phyloP scores from a whole-genome alignment of 768 basidiomycete species.

The Leccinum longicurvipes region DNA sequence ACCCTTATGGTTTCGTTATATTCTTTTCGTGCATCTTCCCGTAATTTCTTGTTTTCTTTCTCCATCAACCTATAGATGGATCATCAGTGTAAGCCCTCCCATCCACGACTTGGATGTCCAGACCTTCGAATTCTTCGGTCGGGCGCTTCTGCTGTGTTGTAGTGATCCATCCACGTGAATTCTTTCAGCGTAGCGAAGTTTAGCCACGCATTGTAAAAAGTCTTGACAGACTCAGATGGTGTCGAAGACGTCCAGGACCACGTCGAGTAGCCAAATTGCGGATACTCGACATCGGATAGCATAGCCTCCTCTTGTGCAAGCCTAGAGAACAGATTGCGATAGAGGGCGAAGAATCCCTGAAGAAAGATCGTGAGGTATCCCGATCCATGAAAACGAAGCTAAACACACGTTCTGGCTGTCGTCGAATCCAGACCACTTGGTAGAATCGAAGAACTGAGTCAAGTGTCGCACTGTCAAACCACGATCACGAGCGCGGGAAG shows the following conservation, averaged over 20 bases:
- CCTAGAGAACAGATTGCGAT: constrained; percentile 80
- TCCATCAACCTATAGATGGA: constrained; percentile 71
- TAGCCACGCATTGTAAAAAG: constrained; percentile 84
- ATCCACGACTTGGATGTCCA: constrained; percentile 8
- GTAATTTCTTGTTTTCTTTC: constrained; percentile 89
- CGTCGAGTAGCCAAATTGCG: constrained; percentile 76
- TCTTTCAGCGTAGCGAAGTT: constrained; percentile 87
- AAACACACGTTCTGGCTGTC: constrained; percentile 56
- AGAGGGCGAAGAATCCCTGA: constrained; percentile 89
- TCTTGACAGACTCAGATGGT: constrained; percentile 50
- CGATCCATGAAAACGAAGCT: neutral
- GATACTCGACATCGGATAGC: constrained; percentile 52
- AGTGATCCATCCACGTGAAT: constrained; percentile 84
- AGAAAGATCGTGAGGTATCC: neutral
- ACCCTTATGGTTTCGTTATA: constrained; percentile 92
- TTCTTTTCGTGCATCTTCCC: constrained; percentile 83
- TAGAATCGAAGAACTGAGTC: constrained; percentile 77
- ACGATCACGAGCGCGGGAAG: constrained; percentile 55
- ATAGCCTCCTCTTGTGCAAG: constrained; percentile 73
- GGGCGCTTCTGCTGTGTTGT: constrained; percentile 80
- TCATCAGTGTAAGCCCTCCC: neutral
- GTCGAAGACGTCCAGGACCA: constrained; percentile 64
- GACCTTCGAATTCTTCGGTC: constrained; percentile 82
- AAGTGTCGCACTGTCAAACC: constrained; percentile 82
- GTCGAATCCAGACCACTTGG: constrained; percentile 62